phyloP scores from a whole-genome alignment of 768 basidiomycete species.

The Trametes coccinea region DNA sequence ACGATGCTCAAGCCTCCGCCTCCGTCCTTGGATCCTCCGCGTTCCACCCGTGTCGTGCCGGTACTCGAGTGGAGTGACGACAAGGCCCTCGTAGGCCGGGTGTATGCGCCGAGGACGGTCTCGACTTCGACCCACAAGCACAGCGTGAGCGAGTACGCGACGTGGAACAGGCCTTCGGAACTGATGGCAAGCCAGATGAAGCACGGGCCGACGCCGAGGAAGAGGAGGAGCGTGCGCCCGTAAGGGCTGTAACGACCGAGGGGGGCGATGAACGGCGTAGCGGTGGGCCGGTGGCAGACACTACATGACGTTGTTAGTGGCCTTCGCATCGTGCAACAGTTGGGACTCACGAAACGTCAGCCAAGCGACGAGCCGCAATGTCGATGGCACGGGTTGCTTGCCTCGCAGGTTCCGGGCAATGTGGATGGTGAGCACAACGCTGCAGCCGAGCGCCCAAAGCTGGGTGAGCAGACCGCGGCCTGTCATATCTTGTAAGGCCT shows the following conservation, averaged over 20 bases:
- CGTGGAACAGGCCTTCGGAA: conserved; percentile 78
- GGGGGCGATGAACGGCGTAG: conserved; percentile 48
- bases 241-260: conserved; percentile 34
- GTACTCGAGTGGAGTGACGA: background rate
- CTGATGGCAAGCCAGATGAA: conserved; percentile 83
- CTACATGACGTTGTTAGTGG: background rate
- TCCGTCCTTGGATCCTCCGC: background rate
- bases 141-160: conserved; percentile 63
- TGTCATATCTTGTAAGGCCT: background rate
- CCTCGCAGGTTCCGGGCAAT: conserved; percentile 54
- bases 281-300: conserved; percentile 40
- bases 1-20: too few species aligned
- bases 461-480: conserved; percentile 38
- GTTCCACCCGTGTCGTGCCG: background rate
- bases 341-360: conserved; percentile 51
- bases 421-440: conserved; percentile 61
- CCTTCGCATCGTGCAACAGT: background rate
- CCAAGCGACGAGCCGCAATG: conserved; percentile 69
- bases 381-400: conserved; percentile 62
- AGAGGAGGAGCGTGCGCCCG: conserved; percentile 59
- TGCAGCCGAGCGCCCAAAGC: conserved; percentile 22
- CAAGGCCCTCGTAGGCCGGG: too few species aligned
- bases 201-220: conserved; percentile 71
- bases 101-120: conserved; percentile 27
- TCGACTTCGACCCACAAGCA: conserved; percentile 72